Base-by-base conservation (phyloP, 371 early-diverging fungal genomes). In the Actinomortierella ambigua region DNA sequence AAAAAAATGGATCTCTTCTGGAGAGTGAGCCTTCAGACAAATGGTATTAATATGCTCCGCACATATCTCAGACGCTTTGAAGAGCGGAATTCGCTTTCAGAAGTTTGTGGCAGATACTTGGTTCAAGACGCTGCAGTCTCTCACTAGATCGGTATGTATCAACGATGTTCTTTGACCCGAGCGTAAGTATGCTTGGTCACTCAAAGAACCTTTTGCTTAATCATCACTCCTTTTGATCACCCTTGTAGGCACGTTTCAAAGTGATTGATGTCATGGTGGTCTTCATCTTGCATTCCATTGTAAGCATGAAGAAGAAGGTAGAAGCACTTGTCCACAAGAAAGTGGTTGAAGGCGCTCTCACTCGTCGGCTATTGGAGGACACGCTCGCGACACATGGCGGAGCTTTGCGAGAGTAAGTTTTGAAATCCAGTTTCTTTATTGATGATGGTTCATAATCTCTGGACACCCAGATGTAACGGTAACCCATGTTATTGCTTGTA, bases 81-180 rank as follows among this genome's bases (percentile, higher is more conserved):
- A 88, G 47, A 68, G 81, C 26, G 87, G 90, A 0, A 77, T 92
- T 18, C 82, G 88, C 29, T 85, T 86, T 54, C 87, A 89, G 59
- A 88, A 86, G 55, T 87, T 85, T 65, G 80, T 92, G 26, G 82
- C 87, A 50, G 90, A 89, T 49, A 82, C 87, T 1, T 92, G 93
- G 93, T 64, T 86, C 34, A 88, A 82, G 57, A 77, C 84, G 1
- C 83, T 91, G 41, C 54, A 41, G 6, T 50, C 60, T 13, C 56
- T 73, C 11, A 18, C 64, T 15, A 66, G 63, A 18, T n/a, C 75
- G 11, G 75, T 61, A 63, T 24, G 52, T 64, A 14, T 4, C 9
- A 8, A 9, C 39, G 14, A 41, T 3, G 8, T 48, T 39, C 6
- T 11, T 48, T 23, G 9, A 23, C 50, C 41, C 8, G 42, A 48